Evolutionary conservation across 2,329 filamentous ascomycete genomes (phyloP).

Genomic region (Metarhizium album): DNA sequence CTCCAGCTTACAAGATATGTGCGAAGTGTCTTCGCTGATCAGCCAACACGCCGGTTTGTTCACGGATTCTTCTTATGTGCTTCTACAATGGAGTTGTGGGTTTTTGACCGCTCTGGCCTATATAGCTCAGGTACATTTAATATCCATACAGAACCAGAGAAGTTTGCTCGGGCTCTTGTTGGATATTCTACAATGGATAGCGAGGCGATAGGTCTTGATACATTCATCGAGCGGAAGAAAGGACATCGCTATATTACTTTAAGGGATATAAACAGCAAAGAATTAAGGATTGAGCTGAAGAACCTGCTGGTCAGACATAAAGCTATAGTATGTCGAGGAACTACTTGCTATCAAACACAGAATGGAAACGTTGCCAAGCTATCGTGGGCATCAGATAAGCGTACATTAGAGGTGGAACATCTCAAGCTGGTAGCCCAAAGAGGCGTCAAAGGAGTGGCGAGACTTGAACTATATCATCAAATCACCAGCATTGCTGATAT

Average conservation of each 20-base stretch:
- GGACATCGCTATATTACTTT: conserved; percentile 1
- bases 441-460: conserved; percentile 9
- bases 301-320: conserved; percentile 6
- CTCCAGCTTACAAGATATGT: conserved; percentile 12
- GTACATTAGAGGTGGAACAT: conserved; percentile 8
- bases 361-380: conserved; percentile 11
- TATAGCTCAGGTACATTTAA: conserved; percentile 22
- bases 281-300: conserved; percentile 1
- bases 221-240: conserved; percentile 4
- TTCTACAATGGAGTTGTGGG: conserved; percentile 22
- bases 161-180: conserved; percentile 11
- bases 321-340: conserved; percentile 9
- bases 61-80: conserved; percentile 25
- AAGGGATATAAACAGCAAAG: conserved; percentile 1
- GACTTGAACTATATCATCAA: conserved; percentile 8
- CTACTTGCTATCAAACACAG: conserved; percentile 10
- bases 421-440: conserved; percentile 8
- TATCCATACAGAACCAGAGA: conserved; percentile 19
- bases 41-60: conserved; percentile 21
- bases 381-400: conserved; percentile 4
- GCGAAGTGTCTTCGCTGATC: conserved; percentile 17
- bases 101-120: conserved; percentile 26
- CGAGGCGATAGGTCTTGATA: conserved; percentile 9
- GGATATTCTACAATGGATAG: conserved; percentile 12
- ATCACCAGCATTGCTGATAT: conserved; percentile 10